Percentiles rank a stretch among this genome's conserved stretches.
Conservation (phyloP, 768 basidiomycete genomes). For the Hemileccinum impolitum region DNA sequence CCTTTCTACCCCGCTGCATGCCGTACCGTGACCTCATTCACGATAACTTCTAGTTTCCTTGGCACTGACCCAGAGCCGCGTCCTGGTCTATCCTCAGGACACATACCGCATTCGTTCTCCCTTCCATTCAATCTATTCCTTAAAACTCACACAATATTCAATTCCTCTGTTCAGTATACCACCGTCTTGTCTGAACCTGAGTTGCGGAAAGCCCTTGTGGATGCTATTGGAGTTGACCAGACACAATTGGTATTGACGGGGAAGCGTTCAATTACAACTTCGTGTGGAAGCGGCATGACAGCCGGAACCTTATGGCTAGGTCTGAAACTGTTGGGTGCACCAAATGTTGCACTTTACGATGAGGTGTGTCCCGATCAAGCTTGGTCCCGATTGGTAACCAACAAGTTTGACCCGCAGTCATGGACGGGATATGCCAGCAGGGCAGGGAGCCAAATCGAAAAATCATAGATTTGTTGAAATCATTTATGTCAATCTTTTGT, state of each 20-base stretch:
- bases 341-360: slow-evolving; percentile 78
- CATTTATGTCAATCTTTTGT: not conserved
- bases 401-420: slow-evolving; percentile 51
- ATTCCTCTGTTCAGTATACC: slow-evolving; percentile 47
- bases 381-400: slow-evolving; percentile 12
- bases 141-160: slow-evolving; percentile 33
- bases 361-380: slow-evolving; percentile 57
- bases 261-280: slow-evolving; percentile 60
- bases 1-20: not conserved
- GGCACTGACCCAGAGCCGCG: slow-evolving; percentile 89
- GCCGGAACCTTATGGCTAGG: slow-evolving; percentile 93
- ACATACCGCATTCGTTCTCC: slow-evolving; percentile 84
- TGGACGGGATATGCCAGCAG: slow-evolving; percentile 94
- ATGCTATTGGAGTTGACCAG: slow-evolving; percentile 58
- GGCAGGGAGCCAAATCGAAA: slow-evolving; percentile 68
- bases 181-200: slow-evolving; percentile 56
- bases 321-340: slow-evolving; percentile 65
- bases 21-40: slow-evolving; percentile 3
- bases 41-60: slow-evolving; percentile 52
- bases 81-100: slow-evolving; percentile 82
- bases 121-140: slow-evolving; percentile 82
- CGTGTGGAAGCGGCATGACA: slow-evolving; percentile 98
- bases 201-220: slow-evolving; percentile 55
- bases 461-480: slow-evolving; percentile 28
- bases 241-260: slow-evolving; percentile 59